Evolutionary conservation across 257 asterid genomes (phyloP).

Genomic region (Salvia rosmarinus): DNA sequence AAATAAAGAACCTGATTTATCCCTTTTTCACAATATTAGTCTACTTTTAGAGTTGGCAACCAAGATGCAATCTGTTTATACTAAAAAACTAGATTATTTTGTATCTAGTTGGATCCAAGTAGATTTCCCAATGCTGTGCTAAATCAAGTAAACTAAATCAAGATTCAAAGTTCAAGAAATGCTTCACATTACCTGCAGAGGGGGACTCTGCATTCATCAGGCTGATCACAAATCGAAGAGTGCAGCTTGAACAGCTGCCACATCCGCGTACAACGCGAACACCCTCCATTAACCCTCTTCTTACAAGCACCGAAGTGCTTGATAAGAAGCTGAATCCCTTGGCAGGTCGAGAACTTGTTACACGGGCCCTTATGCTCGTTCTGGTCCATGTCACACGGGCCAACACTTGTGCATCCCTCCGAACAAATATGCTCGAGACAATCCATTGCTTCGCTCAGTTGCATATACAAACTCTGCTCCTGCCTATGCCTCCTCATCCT

Average conservation of each 20-base stretch:
- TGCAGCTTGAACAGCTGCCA: slow-evolving; percentile 88
- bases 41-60: slow-evolving; percentile 2
- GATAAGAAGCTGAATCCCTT: slow-evolving; percentile 77
- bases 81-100: not conserved
- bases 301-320: slow-evolving; percentile 77
- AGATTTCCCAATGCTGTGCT: not conserved
- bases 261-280: slow-evolving; percentile 76
- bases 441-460: slow-evolving; percentile 88
- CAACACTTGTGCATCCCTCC: slow-evolving; percentile 86
- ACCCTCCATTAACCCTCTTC: slow-evolving; percentile 78
- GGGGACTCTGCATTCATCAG: slow-evolving; percentile 84
- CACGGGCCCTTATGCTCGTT: slow-evolving; percentile 64
- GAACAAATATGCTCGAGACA: slow-evolving; percentile 84
- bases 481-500: slow-evolving; percentile 56
- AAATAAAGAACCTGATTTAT: not conserved
- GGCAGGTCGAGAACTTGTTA: slow-evolving; percentile 76
- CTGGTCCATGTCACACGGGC: slow-evolving; percentile 67
- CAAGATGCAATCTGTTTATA: not conserved
- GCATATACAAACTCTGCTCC: slow-evolving; percentile 67
- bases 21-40: slow-evolving; percentile 1
- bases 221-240: slow-evolving; percentile 74
- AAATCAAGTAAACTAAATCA: not conserved
- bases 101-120: not conserved
- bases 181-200: slow-evolving; percentile 71
- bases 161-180: not conserved